Evolutionary conservation across 1,284 basidiomycete genomes (phyloP).

Genomic region (Fomitopsis palustris): DNA sequence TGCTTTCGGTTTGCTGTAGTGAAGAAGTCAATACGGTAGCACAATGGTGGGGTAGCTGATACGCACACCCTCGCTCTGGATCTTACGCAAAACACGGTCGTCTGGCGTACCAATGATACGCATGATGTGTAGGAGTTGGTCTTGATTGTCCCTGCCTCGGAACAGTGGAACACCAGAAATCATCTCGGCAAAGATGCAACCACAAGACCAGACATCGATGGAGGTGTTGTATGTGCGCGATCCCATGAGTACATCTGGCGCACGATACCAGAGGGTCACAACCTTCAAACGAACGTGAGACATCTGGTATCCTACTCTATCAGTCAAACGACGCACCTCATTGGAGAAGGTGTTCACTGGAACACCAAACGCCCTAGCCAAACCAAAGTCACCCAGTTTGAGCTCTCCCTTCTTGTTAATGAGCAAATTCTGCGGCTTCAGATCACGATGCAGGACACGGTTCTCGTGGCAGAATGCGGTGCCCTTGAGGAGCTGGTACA

Average conservation of each 20-base stretch:
- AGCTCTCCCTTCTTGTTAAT: constrained; percentile 98
- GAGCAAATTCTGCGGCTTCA: constrained; percentile 97
- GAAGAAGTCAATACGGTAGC: neutral
- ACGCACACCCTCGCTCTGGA: constrained; percentile 87
- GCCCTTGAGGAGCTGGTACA: constrained; percentile 97
- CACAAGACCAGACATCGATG: constrained; percentile 99
- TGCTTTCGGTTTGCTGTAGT: constrained; percentile 79
- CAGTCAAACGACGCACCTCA: constrained; percentile 53
- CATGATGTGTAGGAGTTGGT: constrained; percentile 97
- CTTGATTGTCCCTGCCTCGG: constrained; percentile 96
- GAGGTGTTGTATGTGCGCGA: constrained; percentile 97
- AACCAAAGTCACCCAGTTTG: constrained; percentile 95
- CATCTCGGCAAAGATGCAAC: constrained; percentile 99
- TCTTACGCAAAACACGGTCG: constrained; percentile 85
- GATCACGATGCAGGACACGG: constrained; percentile 93
- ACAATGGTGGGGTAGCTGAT: neutral
- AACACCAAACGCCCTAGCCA: constrained; percentile 93
- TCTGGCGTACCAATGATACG: constrained; percentile 95
- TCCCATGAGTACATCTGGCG: constrained; percentile 96
- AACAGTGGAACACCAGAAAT: constrained; percentile 97
- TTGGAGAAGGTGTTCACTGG: constrained; percentile 97
- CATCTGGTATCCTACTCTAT: neutral
- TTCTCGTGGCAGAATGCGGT: constrained; percentile 99
- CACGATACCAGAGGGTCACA: constrained; percentile 99
- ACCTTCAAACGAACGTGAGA: constrained; percentile 48